A percentile compares a stretch with the other conserved stretches of the same genome.
These are phyloP conservation scores for Cordyceps pruinosa DNA, from an alignment of 2,329 filamentous ascomycete species.

Conservation along the genomic window DNA sequence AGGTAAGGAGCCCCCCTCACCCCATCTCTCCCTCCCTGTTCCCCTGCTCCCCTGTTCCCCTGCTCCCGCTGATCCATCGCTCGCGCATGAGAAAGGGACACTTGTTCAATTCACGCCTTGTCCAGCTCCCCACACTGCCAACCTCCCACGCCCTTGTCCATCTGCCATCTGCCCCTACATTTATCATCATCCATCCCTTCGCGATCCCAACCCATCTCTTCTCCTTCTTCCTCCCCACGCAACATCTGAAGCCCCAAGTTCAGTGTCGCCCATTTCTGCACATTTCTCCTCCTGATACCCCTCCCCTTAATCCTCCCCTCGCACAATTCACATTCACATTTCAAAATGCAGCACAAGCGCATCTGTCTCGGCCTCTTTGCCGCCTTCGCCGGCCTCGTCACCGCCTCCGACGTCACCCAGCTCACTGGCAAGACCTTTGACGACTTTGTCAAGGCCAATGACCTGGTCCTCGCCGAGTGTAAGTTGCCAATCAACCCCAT, in stretches of 20 bases:
- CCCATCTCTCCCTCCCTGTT: neutral
- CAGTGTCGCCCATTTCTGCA: conserved; percentile 18
- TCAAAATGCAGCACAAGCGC: conserved; percentile 43
- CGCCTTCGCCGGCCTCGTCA: conserved; percentile 48
- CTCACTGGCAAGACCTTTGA: conserved; percentile 84
- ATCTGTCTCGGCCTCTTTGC: conserved; percentile 48
- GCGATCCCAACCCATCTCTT: conserved; percentile 15
- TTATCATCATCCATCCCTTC: conserved; percentile 16
- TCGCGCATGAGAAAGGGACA: conserved; percentile 29
- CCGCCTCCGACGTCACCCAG: conserved; percentile 72
- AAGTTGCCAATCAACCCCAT: conserved; percentile 36
- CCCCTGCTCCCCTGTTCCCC: neutral
- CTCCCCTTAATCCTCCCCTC: neutral
- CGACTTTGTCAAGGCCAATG: conserved; percentile 76
- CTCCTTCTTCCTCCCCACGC: conserved; percentile 9
- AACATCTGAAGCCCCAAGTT: conserved; percentile 12
- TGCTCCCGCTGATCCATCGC: neutral
- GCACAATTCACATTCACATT: conserved; percentile 8
- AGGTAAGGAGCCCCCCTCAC: neutral
- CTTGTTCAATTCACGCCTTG: conserved; percentile 36
- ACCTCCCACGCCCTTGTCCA: conserved; percentile 20
- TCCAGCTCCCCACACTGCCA: conserved; percentile 18
- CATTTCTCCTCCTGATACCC: conserved; percentile 3
- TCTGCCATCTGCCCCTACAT: conserved; percentile 20
- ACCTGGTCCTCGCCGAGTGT: conserved; percentile 93